These are phyloP conservation scores for Diplosphaera chodatii DNA, from an alignment of 139 green algal genomes.

Conservation along the genomic window DNA sequence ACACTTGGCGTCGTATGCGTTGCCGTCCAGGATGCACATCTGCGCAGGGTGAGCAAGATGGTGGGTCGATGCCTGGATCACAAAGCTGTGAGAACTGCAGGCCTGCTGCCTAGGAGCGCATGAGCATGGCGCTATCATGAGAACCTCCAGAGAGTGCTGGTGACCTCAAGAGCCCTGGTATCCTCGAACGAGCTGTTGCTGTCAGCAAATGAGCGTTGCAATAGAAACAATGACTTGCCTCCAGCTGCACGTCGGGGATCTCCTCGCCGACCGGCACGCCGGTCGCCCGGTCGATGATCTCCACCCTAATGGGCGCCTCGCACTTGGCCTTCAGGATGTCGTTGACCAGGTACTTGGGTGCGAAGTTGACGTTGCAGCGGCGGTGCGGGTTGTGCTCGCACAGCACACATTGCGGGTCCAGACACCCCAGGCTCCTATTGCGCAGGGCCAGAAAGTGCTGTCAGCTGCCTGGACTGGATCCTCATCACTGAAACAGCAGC, in stretches of 20 bases:
- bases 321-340: constrained; percentile 78
- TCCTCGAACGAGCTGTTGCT: no score
- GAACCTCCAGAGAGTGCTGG: no score
- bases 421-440: constrained; percentile 70
- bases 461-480: no score
- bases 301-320: constrained; percentile 71
- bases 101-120: no score
- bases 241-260: constrained; percentile 55
- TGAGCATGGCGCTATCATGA: no score
- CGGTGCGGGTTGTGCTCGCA: constrained; percentile 83
- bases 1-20: constrained; percentile 69
- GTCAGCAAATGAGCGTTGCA: no score
- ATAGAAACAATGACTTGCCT: constrained; percentile 51
- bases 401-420: constrained; percentile 75
- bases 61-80: no score
- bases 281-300: constrained; percentile 70
- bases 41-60: constrained; percentile 28
- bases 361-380: constrained; percentile 74
- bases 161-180: no score
- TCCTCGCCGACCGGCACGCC: constrained; percentile 59
- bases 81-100: no score
- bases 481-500: no score
- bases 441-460: no score
- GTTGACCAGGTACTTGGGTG: constrained; percentile 73
- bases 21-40: constrained; percentile 78